Percentiles rank a stretch among this genome's conserved stretches.
phyloP scores from a whole-genome alignment of 2,329 filamentous ascomycete species.

The Talaromyces atroroseus region DNA sequence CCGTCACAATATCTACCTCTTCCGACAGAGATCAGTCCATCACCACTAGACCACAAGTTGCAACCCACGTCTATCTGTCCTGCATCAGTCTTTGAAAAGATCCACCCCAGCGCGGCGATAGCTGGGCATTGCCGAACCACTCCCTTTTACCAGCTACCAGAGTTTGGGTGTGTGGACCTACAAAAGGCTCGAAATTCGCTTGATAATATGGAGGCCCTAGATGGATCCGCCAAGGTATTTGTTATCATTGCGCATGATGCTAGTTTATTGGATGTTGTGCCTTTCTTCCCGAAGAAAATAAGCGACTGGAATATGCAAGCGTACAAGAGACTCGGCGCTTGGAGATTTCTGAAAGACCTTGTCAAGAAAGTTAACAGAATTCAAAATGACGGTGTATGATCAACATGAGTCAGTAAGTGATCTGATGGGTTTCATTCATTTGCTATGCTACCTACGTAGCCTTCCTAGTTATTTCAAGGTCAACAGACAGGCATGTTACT shows the following conservation, averaged over 20 bases:
- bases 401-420: too few relatives aligned
- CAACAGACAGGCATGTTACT: too few relatives aligned
- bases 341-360: slow-evolving; percentile 7
- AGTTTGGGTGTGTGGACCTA: too few relatives aligned
- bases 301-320: too few relatives aligned
- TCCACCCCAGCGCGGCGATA: background rate
- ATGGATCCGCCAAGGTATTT: slow-evolving; percentile 3
- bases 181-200: background rate
- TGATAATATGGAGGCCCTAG: too few relatives aligned
- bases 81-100: background rate
- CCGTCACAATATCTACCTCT: slow-evolving; percentile 22
- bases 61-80: background rate
- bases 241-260: slow-evolving; percentile 13
- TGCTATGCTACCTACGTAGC: too few relatives aligned
- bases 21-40: background rate
- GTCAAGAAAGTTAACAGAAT: background rate
- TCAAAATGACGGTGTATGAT: too few relatives aligned
- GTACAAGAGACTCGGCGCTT: background rate
- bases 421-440: too few relatives aligned
- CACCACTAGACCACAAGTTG: background rate
- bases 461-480: too few relatives aligned
- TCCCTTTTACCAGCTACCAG: background rate
- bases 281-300: slow-evolving; percentile 1
- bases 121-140: background rate
- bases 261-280: slow-evolving; percentile 3